Conservation (phyloP, 768 basidiomycete genomes). For the Symmetrospora coprosmae region DNA sequence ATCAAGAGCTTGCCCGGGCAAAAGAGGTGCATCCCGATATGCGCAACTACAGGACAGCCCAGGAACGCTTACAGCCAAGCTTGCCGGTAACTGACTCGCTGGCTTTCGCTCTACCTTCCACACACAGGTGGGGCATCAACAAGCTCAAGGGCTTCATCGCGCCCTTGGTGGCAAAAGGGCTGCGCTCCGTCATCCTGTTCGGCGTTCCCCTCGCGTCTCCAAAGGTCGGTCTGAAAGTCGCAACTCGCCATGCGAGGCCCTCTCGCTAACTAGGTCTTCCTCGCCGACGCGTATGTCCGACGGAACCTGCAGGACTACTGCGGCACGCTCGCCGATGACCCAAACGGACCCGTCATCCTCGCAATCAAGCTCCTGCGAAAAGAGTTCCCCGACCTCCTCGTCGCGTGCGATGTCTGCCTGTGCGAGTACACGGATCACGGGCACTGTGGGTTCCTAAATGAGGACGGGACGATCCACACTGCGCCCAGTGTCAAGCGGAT, state of each 20-base stretch:
- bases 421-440: conserved; percentile 99
- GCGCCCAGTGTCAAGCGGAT: conserved; percentile 70
- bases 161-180: conserved; percentile 76
- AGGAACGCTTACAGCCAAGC: neutral
- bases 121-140: conserved; percentile 87
- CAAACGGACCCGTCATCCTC: conserved; percentile 76
- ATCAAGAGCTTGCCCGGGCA: conserved; percentile 75
- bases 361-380: conserved; percentile 65
- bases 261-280: too few species aligned
- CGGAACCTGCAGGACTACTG: conserved; percentile 57
- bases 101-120: too few species aligned
- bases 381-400: conserved; percentile 70
- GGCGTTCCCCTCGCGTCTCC: conserved; percentile 68
- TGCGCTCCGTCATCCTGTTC: conserved; percentile 83
- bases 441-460: conserved; percentile 70
- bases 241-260: neutral
- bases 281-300: neutral
- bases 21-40: conserved; percentile 40
- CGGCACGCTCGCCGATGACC: conserved; percentile 82
- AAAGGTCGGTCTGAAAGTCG: conserved; percentile 46
- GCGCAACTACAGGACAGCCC: neutral
- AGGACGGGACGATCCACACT: conserved; percentile 63
- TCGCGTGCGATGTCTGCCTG: conserved; percentile 92
- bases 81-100: neutral
- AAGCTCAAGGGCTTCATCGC: conserved; percentile 70